Conservation (phyloP, 495 filamentous ascomycete species). For the Podospora pseudopauciseta region DNA sequence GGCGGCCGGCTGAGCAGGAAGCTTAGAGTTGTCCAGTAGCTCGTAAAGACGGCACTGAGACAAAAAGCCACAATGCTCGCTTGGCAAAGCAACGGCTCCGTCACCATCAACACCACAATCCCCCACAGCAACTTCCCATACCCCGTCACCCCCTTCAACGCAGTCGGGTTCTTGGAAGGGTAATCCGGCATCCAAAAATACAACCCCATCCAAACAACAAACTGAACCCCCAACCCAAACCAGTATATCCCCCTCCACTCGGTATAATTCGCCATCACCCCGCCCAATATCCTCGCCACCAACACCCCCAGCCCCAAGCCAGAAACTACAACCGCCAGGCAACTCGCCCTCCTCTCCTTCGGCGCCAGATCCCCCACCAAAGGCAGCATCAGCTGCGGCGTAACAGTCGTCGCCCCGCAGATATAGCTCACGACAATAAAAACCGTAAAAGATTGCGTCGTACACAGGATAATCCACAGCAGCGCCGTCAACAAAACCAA, state of each 20-base stretch:
- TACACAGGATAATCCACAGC: constrained; percentile 65
- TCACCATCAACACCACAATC: constrained; percentile 58
- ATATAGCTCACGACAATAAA: constrained; percentile 70
- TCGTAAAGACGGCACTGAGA: constrained; percentile 40
- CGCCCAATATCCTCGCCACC: constrained; percentile 71
- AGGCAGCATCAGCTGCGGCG: constrained; percentile 81
- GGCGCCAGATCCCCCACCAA: constrained; percentile 80
- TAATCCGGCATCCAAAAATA: constrained; percentile 81
- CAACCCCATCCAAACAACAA: constrained; percentile 59
- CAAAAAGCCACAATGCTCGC: constrained; percentile 41
- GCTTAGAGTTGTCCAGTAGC: constrained; percentile 77
- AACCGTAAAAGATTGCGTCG: constrained; percentile 59
- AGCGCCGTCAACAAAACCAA: constrained; percentile 65
- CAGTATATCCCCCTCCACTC: constrained; percentile 78
- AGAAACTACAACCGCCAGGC: constrained; percentile 69
- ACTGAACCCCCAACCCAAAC: constrained; percentile 71
- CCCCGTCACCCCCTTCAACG: constrained; percentile 46
- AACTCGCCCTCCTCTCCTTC: constrained; percentile 60
- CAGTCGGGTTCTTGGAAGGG: constrained; percentile 63
- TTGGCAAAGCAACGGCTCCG: constrained; percentile 66
- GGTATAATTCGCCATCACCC: constrained; percentile 66
- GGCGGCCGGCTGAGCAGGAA: constrained; percentile 69
- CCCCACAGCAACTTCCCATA: constrained; percentile 65
- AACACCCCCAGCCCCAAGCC: constrained; percentile 76
- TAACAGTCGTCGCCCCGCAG: constrained; percentile 71